phyloP scores from a whole-genome alignment of 2,329 filamentous ascomycete species.

The Fusarium continuum region DNA sequence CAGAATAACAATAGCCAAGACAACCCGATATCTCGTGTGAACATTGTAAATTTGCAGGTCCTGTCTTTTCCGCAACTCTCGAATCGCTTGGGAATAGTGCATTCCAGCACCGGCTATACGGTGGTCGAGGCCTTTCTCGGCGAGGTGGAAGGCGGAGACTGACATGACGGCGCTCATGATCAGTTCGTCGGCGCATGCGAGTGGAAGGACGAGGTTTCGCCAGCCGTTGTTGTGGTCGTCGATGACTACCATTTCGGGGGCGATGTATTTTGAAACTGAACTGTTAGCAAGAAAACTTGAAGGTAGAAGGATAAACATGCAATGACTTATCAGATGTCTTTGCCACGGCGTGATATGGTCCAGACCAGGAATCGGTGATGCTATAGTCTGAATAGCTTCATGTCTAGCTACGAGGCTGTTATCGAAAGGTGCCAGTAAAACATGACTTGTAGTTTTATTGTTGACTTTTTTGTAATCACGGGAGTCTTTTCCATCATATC shows the following conservation, averaged over 20 bases:
- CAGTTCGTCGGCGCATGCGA: constrained; percentile 32
- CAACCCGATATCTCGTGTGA: constrained; percentile 22
- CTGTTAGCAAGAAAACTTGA: not conserved
- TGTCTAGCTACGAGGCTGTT: not conserved
- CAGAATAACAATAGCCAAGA: constrained; percentile 37
- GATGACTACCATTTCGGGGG: constrained; percentile 37
- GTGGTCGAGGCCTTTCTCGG: not conserved
- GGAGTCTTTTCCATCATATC: not conserved
- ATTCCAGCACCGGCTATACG: not conserved
- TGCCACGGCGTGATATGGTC: constrained; percentile 3
- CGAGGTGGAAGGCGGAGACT: constrained; percentile 40
- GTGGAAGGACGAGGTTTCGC: constrained; percentile 31
- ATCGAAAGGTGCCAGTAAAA: not conserved
- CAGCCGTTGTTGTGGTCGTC: constrained; percentile 37
- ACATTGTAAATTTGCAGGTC: constrained; percentile 16
- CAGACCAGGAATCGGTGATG: not conserved
- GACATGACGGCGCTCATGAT: constrained; percentile 42
- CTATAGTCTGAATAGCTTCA: not conserved
- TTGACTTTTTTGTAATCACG: not conserved
- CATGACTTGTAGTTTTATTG: not conserved
- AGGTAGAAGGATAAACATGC: constrained; percentile 1
- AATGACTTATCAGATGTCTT: constrained; percentile 19
- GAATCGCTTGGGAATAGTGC: constrained; percentile 24
- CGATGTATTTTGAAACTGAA: constrained; percentile 38
- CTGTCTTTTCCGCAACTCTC: constrained; percentile 12